Conservation (phyloP, 2,329 filamentous ascomycete genomes). For the Alternaria burnsii region DNA sequence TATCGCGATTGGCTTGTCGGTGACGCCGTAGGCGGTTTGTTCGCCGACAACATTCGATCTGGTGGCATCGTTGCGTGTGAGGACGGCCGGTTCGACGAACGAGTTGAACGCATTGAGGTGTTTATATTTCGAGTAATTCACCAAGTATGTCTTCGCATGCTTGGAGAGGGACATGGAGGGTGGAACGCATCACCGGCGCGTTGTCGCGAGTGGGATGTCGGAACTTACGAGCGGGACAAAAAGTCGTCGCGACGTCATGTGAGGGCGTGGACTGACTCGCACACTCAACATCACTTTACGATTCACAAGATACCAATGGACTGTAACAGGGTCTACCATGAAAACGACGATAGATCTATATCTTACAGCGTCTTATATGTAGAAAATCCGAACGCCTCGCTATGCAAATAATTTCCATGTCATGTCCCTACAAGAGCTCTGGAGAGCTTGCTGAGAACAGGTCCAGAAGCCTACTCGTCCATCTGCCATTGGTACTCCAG, state of each 20-base stretch:
- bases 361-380: neutral
- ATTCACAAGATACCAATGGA: neutral
- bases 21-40: neutral
- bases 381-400: conserved; percentile 14
- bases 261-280: conserved; percentile 13
- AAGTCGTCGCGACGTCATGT: conserved; percentile 26
- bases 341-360: no score
- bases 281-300: neutral
- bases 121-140: conserved; percentile 44
- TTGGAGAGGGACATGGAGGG: conserved; percentile 52
- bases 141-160: conserved; percentile 46
- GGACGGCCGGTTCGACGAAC: conserved; percentile 27
- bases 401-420: conserved; percentile 13
- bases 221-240: conserved; percentile 18
- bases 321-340: neutral
- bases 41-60: conserved; percentile 9
- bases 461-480: conserved; percentile 70
- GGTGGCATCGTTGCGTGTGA: conserved; percentile 31
- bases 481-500: conserved; percentile 95
- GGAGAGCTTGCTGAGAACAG: neutral
- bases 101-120: conserved; percentile 53
- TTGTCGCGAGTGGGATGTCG: conserved; percentile 13
- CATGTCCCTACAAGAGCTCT: neutral
- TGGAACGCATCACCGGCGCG: conserved; percentile 34
- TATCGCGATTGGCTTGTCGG: conserved; percentile 54